Evolutionary conservation across 2,329 filamentous ascomycete genomes (phyloP), one percentile per base, ranked within the genome.

Genomic region (Pseudocercospora pini-densiflorae): DNA sequence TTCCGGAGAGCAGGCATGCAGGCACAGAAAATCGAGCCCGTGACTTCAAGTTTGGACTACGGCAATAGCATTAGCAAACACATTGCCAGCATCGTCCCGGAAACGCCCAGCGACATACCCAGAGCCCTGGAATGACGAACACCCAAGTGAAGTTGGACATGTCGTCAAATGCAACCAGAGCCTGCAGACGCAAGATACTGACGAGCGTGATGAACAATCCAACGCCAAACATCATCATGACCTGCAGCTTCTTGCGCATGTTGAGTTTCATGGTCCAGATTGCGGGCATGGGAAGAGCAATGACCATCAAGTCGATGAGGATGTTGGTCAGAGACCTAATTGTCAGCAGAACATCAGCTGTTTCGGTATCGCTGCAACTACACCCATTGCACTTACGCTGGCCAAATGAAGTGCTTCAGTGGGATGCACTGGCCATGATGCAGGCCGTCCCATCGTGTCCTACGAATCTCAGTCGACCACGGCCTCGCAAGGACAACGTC

Each of bases 211-310:
- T 49, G 49, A 65, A 65, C 21, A 60, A 45, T 6, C 57, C 58
- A 21, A 65, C 58, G 31, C 59, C 59, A 27, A 61, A 61, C 59
- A 53, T 61, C 9, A 61, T 43, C 23, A 61, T 53, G 2, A 61
- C 27, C 33, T 61, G 49, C 9, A 58, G 9, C 21, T 65, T 65
- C 58, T 65, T 65, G 45, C 57, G 63, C 27, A 27, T 31, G 36
- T 61, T 65, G 36, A 65, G 63, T 14, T 65, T 43, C 58, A 65
- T 65, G 14, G 29, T 21, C 63, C 49, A 65, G 10, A 61, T 59
- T 47, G 54, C 29, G 12, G 63, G 63, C 54, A 65, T 61, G 4
- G 63, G 58, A n/a, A 65, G 47, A 12, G 36, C 47, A n/a, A 65
- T 14, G 9, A 65, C 63, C 8, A 61, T 43, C 9, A 61, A 24